These are phyloP conservation scores for Telopea speciosissima DNA, from an alignment of 177 flowering plant species.

Conservation along the genomic window DNA sequence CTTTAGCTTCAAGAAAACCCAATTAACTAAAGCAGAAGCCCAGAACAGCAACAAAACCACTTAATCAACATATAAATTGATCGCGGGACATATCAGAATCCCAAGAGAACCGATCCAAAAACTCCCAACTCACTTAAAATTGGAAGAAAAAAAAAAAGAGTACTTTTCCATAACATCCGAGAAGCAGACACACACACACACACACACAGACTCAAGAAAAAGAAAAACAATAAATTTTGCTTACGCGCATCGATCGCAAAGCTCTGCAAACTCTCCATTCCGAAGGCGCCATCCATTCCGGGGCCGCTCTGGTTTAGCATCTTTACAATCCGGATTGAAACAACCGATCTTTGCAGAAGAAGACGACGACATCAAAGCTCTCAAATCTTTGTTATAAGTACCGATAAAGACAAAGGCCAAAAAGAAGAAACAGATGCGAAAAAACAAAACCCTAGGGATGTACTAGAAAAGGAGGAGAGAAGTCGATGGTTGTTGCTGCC, in stretches of 20 bases:
- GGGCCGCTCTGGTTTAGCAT: conserved; percentile 35
- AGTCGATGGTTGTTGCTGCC: neutral
- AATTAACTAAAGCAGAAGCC: neutral
- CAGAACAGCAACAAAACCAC: neutral
- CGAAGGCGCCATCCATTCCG: conserved; percentile 73
- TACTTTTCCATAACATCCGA: neutral
- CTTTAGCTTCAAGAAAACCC: neutral
- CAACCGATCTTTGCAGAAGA: conserved; percentile 46
- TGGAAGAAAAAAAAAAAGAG: neutral
- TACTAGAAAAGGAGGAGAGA: neutral
- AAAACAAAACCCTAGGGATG: conserved; percentile 9
- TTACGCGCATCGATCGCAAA: conserved; percentile 85
- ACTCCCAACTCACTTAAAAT: neutral
- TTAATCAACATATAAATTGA: neutral
- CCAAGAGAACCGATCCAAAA: neutral
- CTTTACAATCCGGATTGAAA: conserved; percentile 59
- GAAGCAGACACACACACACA: no score
- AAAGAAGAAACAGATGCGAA: neutral
- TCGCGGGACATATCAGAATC: neutral
- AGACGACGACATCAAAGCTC: conserved; percentile 9
- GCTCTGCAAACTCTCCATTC: conserved; percentile 59
- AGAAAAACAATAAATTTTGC: conserved; percentile 7
- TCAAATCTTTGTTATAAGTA: neutral
- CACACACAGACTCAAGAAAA: neutral
- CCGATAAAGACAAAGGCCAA: neutral